These are phyloP conservation scores for Pseudisothecium myosuroides DNA, from an alignment of 225 moss, liverwort and hornwort species.

Conservation along the genomic window DNA sequence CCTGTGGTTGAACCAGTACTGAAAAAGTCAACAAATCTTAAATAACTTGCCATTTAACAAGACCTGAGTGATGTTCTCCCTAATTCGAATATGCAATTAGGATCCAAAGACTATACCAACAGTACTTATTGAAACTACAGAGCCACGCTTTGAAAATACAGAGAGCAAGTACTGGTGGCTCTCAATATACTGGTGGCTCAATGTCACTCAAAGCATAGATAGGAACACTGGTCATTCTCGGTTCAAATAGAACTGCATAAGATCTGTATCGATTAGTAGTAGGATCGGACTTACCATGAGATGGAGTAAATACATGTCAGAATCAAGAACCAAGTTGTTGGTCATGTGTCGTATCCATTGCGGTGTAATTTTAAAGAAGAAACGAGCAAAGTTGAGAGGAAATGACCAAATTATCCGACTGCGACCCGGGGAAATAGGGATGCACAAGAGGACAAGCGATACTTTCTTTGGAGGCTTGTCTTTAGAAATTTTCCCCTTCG, in stretches of 20 bases:
- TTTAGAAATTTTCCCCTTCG: not conserved
- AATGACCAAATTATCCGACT: slow-evolving; percentile 55
- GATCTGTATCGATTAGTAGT: not conserved
- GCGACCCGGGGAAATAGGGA: slow-evolving; percentile 50
- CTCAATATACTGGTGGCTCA: not conserved
- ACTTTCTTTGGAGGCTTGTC: not conserved
- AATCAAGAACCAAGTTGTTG: slow-evolving; percentile 59
- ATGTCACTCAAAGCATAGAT: not conserved
- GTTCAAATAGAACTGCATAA: not conserved
- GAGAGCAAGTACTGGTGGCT: not conserved
- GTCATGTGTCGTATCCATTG: slow-evolving; percentile 37
- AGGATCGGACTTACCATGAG: slow-evolving; percentile 39
- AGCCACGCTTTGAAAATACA: not conserved
- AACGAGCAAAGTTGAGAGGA: slow-evolving; percentile 44
- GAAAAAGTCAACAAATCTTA: not conserved
- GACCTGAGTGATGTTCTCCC: not conserved
- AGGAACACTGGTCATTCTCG: not conserved
- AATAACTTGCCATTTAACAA: not conserved
- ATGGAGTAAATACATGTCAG: slow-evolving; percentile 51
- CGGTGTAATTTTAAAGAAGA: slow-evolving; percentile 1
- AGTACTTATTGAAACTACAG: not conserved
- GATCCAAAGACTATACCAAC: not conserved
- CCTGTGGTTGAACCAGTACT: slow-evolving; percentile 20
- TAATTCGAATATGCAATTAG: not conserved
- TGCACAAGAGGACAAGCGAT: slow-evolving; percentile 25